Evolutionary conservation across 2,329 filamentous ascomycete species (phyloP), one percentile per base, ranked within the genome.

Genomic region (Graphilbum sp.): DNA sequence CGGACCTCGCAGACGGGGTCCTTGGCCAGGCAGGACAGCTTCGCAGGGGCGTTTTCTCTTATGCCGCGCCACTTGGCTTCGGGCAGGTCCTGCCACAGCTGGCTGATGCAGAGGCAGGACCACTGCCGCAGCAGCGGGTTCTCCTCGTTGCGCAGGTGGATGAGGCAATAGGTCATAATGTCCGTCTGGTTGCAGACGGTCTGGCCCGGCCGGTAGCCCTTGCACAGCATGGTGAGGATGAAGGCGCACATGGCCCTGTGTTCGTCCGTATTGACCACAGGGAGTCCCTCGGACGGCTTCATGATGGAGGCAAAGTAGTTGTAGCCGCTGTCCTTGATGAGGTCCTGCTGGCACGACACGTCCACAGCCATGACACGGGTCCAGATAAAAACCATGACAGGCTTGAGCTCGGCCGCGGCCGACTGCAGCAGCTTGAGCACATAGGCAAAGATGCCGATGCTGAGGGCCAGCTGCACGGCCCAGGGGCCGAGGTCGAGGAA

Each of bases 371-470:
- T 73, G 32, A 98, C 85, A 35, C 90, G 75, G 6, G 90, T 87
- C 90, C 90, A 98, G 45, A 98, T 98, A 57, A 96, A 98, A 5
- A 98, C 87, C 90, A 98, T 96, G 43, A 96, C 87, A 0, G 90
- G 88, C 53, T 96, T 96, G 44, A 98, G 62, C 56, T 98, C 90
- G 34, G 85, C 73, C 0, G 90, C 90, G 34, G 92, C 88, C 5
- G 90, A 96, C 55, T 98, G 90, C 16, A 98, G 64, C 20, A 98
- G 66, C 59, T 98, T 98, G 25, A 98, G 64, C n/a, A 98, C 90
- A 53, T 98, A 98, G 0, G 90, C 90, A 57, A 98, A 98, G 45
- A 98, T 98, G 19, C 90, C 90, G 44, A 98, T 98, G 56, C 87
- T 95, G 15, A 98, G 68, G 15, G 90, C 90, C 31, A 98, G 73